Evolutionary conservation across 2,329 filamentous ascomycete genomes (phyloP).

Genomic region (Pseudocercospora pini-densiflorae): DNA sequence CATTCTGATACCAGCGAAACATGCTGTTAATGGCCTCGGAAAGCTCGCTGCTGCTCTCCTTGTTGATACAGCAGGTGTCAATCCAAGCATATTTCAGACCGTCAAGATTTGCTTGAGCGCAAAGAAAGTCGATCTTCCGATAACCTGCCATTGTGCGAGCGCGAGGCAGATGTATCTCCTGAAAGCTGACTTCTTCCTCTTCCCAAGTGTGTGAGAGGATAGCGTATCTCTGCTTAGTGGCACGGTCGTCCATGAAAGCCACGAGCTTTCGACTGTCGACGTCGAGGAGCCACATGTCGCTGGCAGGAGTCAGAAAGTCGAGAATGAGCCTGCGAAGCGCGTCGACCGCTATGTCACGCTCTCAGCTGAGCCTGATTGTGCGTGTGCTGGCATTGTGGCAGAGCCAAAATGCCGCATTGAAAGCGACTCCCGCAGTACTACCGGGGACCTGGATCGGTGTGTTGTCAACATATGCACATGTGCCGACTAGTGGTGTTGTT

Average conservation of each 20-base stretch:
- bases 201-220: constrained; percentile 26
- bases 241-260: constrained; percentile 10
- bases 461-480: too few relatives aligned
- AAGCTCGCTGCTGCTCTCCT: constrained; percentile 26
- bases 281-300: constrained; percentile 17
- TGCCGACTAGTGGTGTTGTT: too few relatives aligned
- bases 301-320: too few relatives aligned
- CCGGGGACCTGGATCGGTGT: too few relatives aligned
- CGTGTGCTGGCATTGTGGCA: too few relatives aligned
- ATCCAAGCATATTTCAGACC: constrained; percentile 27
- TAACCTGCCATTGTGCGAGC: constrained; percentile 13
- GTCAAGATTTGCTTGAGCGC: constrained; percentile 19
- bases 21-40: constrained; percentile 25
- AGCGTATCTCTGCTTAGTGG: constrained; percentile 8
- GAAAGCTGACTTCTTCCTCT: constrained; percentile 18
- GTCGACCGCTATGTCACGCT: too few relatives aligned
- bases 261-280: constrained; percentile 9
- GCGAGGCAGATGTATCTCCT: constrained; percentile 4
- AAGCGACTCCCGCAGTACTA: too few relatives aligned
- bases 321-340: too few relatives aligned
- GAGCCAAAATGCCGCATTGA: too few relatives aligned
- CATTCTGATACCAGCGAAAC: constrained; percentile 30
- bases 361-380: too few relatives aligned
- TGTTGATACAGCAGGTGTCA: constrained; percentile 33
- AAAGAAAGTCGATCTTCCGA: constrained; percentile 19